Evolutionary conservation across 169 alveolate genomes (phyloP).

Genomic region (Babesia divergens): DNA sequence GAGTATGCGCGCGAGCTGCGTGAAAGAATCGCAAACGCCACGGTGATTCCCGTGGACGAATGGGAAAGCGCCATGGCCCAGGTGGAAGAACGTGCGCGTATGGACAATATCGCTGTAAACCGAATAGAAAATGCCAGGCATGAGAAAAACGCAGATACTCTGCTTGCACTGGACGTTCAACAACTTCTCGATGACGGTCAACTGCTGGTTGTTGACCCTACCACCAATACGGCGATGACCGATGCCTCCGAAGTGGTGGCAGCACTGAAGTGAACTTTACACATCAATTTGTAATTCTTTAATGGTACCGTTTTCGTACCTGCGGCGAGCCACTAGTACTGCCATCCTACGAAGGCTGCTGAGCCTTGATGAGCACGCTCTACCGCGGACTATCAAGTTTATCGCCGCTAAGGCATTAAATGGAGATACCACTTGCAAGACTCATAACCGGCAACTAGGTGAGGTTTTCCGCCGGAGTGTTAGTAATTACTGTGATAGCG

Average conservation of each 20-base stretch:
- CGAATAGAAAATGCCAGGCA: constrained; percentile 6
- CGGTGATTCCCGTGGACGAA: constrained; percentile 27
- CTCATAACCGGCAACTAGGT: neutral
- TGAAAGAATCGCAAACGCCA: constrained; percentile 46
- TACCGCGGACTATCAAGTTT: constrained; percentile 27
- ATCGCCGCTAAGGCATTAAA: constrained; percentile 13
- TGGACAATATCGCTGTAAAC: neutral
- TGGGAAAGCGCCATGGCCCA: constrained; percentile 36
- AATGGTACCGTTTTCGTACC: constrained; percentile 34
- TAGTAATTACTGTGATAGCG: neutral
- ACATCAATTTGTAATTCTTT: neutral
- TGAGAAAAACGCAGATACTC: constrained; percentile 11
- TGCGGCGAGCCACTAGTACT: neutral
- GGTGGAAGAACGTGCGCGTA: neutral
- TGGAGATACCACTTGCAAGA: neutral
- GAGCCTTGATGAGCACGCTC: neutral
- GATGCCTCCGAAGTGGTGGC: constrained; percentile 26
- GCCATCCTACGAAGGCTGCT: constrained; percentile 8
- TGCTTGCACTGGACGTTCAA: constrained; percentile 5
- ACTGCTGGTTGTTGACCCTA: constrained; percentile 28
- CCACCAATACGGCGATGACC: neutral
- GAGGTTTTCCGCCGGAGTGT: neutral
- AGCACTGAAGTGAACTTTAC: constrained; percentile 2
- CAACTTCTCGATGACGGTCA: constrained; percentile 24
- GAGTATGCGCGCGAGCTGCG: constrained; percentile 45